Conservation (phyloP, 208 protist species). For the Wallacemonas rigidus region DNA sequence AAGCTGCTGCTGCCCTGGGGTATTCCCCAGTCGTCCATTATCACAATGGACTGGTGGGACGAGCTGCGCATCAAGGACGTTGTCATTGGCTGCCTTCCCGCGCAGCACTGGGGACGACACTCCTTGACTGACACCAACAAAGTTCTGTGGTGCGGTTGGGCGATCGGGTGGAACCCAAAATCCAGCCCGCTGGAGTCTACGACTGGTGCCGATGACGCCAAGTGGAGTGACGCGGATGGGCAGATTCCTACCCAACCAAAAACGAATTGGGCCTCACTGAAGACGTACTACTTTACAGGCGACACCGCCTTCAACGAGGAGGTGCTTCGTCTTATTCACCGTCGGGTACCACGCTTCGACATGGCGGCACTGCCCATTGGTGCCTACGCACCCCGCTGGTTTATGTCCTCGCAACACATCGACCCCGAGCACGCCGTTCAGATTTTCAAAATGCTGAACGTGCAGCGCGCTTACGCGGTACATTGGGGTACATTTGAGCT, state of each 20-base stretch:
- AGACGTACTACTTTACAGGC: constrained; percentile 65
- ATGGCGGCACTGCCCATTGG: constrained; percentile 84
- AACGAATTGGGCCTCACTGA: constrained; percentile 32
- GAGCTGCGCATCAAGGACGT: constrained; percentile 40
- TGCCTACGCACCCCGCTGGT: constrained; percentile 76
- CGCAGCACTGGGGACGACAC: constrained; percentile 67
- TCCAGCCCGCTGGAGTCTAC: constrained; percentile 2
- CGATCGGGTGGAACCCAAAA: constrained; percentile 43
- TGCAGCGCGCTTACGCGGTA: constrained; percentile 52
- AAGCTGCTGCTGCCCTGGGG: constrained; percentile 40
- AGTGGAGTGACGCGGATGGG: constrained; percentile 17
- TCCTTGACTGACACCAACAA: constrained; percentile 47
- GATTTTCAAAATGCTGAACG: constrained; percentile 63
- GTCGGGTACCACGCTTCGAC: constrained; percentile 46
- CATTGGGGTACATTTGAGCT: constrained; percentile 91
- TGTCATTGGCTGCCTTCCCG: constrained; percentile 50
- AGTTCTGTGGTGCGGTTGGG: constrained; percentile 73
- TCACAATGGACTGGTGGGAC: constrained; percentile 55
- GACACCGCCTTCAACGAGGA: constrained; percentile 54
- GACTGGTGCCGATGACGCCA: constrained; percentile 28
- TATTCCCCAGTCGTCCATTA: constrained; percentile 37
- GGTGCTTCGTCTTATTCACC: constrained; percentile 56
- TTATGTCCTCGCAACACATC: constrained; percentile 63
- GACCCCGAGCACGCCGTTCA: constrained; percentile 73
- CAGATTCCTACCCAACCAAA: constrained; percentile 5